phyloP scores from a whole-genome alignment of 176 grass and related monocot genomes.

The Miscanthus lutarioriparius region DNA sequence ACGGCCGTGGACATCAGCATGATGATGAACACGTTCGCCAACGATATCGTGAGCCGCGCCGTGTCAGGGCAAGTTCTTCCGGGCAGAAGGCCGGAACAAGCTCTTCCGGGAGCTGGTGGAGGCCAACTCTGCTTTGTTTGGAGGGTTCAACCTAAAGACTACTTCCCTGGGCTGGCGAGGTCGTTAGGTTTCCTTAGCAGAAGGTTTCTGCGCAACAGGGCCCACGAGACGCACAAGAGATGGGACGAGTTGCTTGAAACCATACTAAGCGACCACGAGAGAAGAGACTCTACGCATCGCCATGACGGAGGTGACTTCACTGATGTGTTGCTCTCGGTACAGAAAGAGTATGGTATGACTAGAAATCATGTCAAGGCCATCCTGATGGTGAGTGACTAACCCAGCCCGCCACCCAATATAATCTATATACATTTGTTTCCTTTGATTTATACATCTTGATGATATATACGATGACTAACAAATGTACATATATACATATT shows the following conservation, averaged over 20 bases:
- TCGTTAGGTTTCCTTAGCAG: not conserved
- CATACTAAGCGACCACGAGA: not conserved
- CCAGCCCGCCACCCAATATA: too few species aligned
- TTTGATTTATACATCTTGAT: too few species aligned
- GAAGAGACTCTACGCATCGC: not conserved
- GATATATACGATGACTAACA: too few species aligned
- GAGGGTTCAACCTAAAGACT: not conserved
- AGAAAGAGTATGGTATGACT: not conserved
- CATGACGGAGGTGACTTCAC: not conserved
- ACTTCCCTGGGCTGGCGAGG: not conserved
- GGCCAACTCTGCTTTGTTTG: not conserved
- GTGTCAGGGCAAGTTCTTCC: not conserved
- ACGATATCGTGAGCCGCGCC: not conserved
- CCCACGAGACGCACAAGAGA: not conserved
- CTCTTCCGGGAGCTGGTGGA: not conserved
- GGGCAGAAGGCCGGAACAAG: not conserved
- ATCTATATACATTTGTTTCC: too few species aligned
- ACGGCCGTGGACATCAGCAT: constrained; percentile 38
- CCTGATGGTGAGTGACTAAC: not conserved
- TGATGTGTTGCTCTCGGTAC: not conserved
- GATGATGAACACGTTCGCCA: not conserved
- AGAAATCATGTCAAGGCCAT: not conserved
- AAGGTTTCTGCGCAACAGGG: not conserved
- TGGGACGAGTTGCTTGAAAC: not conserved
- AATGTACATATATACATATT: too few species aligned